These are phyloP conservation scores for Fusarium sp. DNA, from an alignment of 2,329 filamentous ascomycete species.

Conservation along the genomic window DNA sequence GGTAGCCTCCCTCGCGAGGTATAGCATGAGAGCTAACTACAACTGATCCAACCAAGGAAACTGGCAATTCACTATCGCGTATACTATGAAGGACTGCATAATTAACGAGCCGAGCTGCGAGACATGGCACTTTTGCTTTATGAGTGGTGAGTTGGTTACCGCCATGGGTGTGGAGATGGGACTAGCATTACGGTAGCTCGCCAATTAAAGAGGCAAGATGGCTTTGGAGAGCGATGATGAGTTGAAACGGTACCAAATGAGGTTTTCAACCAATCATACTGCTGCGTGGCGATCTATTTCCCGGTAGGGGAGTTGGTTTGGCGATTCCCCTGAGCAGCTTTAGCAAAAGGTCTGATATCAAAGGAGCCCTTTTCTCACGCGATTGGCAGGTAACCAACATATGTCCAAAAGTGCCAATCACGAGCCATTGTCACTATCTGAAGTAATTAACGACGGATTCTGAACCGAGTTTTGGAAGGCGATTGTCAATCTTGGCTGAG, in stretches of 20 bases:
- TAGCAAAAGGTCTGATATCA: constrained; percentile 25
- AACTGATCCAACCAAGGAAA: constrained; percentile 18
- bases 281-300: constrained; percentile 26
- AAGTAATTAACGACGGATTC: background rate
- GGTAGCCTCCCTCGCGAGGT: constrained; percentile 14
- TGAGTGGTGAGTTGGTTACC: constrained; percentile 33
- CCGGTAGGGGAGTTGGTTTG: constrained; percentile 29
- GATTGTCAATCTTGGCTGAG: constrained; percentile 9
- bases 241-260: constrained; percentile 27
- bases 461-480: constrained; percentile 12
- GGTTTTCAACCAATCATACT: constrained; percentile 12
- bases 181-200: constrained; percentile 23
- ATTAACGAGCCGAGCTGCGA: constrained; percentile 16
- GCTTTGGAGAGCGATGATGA: constrained; percentile 2
- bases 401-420: constrained; percentile 34
- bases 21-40: constrained; percentile 32
- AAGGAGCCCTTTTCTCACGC: background rate
- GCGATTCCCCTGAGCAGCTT: constrained; percentile 24
- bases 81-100: constrained; percentile 29
- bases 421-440: constrained; percentile 6
- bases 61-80: constrained; percentile 4
- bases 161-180: constrained; percentile 27
- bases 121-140: background rate
- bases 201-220: constrained; percentile 21
- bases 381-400: background rate